Percentiles rank a stretch among this genome's conserved stretches.
Evolutionary conservation across 1,284 basidiomycete species (phyloP).

Genomic region (Coniferiporia sulphurascens): DNA sequence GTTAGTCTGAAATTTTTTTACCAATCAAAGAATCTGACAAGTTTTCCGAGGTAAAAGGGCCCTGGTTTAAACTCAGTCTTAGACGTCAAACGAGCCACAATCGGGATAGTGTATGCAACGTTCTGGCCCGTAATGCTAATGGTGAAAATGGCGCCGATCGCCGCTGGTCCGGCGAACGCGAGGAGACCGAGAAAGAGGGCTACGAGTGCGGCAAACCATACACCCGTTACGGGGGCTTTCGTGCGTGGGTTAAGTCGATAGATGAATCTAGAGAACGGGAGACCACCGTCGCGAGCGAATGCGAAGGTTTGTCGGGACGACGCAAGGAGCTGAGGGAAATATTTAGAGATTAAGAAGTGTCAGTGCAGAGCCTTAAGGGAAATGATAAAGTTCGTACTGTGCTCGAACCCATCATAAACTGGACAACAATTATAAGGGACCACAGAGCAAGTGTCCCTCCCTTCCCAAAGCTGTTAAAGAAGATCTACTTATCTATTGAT

Average conservation of each 20-base stretch:
- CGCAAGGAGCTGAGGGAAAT: conserved; percentile 23
- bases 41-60: conserved; percentile 27
- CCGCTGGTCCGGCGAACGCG: conserved; percentile 29
- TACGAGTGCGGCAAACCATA: conserved; percentile 26
- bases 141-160: conserved; percentile 31
- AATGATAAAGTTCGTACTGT: conserved; percentile 28
- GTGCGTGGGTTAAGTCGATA: conserved; percentile 30
- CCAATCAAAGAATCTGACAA: conserved; percentile 21
- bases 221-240: conserved; percentile 27
- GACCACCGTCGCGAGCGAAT: conserved; percentile 42
- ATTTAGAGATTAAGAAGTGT: not conserved
- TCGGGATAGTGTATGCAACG: conserved; percentile 27
- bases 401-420: conserved; percentile 32
- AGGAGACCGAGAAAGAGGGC: conserved; percentile 27
- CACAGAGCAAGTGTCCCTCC: conserved; percentile 26
- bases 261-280: conserved; percentile 39
- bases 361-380: not conserved
- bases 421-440: conserved; percentile 26
- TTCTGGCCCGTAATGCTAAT: conserved; percentile 23
- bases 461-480: conserved; percentile 26
- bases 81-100: conserved; percentile 25
- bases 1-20: not conserved
- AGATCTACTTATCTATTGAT: conserved; percentile 20
- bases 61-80: conserved; percentile 26
- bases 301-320: conserved; percentile 40